A percentile compares a stretch with the other conserved stretches of the same genome.
phyloP scores from a whole-genome alignment of 2,329 filamentous ascomycete genomes.

The Talaromyces sp. region DNA sequence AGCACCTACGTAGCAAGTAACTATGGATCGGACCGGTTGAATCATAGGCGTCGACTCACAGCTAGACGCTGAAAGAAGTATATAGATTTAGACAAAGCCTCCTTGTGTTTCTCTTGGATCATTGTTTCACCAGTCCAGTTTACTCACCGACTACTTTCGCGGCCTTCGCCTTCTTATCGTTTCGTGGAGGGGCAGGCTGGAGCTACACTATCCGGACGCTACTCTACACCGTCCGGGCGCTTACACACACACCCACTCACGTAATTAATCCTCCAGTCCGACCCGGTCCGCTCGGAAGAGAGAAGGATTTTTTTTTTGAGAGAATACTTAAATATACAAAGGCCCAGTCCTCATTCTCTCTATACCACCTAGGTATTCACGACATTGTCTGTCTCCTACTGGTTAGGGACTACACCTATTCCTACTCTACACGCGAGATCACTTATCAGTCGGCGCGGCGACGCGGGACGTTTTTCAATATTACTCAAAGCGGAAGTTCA shows the following conservation, averaged over 20 bases:
- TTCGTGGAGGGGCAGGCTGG: not conserved
- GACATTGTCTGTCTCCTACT: not conserved
- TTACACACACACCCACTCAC: not conserved
- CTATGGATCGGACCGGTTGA: not conserved
- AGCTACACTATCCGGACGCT: not conserved
- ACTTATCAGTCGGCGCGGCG: slow-evolving; percentile 9
- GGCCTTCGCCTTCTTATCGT: not conserved
- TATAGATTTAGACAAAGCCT: not conserved
- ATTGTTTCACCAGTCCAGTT: not conserved
- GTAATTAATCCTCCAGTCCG: slow-evolving; percentile 1
- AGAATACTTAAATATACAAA: not conserved
- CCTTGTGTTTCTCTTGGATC: not conserved
- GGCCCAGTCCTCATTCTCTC: not conserved
- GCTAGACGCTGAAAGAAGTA: not conserved
- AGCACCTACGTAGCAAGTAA: not conserved
- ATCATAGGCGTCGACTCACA: not conserved
- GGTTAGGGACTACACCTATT: not conserved
- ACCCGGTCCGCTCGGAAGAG: slow-evolving; percentile 1
- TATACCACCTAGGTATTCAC: not conserved
- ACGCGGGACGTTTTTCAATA: slow-evolving; percentile 14
- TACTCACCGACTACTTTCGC: not conserved
- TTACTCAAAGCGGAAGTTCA: slow-evolving; percentile 15
- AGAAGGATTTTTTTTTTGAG: not conserved
- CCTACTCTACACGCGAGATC: not conserved
- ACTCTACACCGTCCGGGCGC: not conserved